Conservation (phyloP, 2,329 filamentous ascomycete species). For the Mariannaea elegans region DNA sequence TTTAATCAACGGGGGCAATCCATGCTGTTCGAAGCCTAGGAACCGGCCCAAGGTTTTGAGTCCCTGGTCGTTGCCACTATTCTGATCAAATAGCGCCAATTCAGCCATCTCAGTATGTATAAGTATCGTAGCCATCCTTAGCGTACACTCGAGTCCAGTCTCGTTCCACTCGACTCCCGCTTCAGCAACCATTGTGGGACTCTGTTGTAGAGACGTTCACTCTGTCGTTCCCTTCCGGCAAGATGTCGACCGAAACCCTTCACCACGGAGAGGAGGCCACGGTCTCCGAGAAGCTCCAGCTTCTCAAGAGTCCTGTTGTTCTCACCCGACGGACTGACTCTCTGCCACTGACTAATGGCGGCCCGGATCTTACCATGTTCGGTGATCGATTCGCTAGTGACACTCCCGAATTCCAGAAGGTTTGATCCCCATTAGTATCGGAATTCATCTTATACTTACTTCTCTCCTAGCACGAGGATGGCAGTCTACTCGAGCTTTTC, state of each 20-base stretch:
- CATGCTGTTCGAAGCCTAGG: conserved; percentile 5
- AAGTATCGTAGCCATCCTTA: conserved; percentile 9
- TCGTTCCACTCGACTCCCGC: neutral
- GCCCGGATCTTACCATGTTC: conserved; percentile 34
- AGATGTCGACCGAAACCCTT: conserved; percentile 28
- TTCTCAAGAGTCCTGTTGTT: conserved; percentile 46
- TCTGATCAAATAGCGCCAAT: neutral
- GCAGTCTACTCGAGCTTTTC: conserved; percentile 49
- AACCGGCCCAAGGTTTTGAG: neutral
- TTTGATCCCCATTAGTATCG: conserved; percentile 7
- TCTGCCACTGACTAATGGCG: conserved; percentile 4
- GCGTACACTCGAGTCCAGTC: neutral
- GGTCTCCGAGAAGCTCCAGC: conserved; percentile 38
- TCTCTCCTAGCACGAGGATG: conserved; percentile 44
- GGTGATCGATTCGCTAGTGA: conserved; percentile 36
- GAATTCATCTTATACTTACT: neutral
- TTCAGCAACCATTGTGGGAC: neutral
- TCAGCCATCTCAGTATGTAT: conserved; percentile 4
- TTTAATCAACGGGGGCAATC: neutral
- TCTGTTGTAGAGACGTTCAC: neutral
- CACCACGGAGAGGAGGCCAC: neutral
- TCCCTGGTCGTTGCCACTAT: neutral
- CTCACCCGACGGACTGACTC: conserved; percentile 23
- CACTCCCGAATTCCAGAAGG: conserved; percentile 39
- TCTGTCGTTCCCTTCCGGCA: conserved; percentile 2